Evolutionary conservation across 306 rosid species (phyloP).

Genomic region (Trifolium subterraneum): DNA sequence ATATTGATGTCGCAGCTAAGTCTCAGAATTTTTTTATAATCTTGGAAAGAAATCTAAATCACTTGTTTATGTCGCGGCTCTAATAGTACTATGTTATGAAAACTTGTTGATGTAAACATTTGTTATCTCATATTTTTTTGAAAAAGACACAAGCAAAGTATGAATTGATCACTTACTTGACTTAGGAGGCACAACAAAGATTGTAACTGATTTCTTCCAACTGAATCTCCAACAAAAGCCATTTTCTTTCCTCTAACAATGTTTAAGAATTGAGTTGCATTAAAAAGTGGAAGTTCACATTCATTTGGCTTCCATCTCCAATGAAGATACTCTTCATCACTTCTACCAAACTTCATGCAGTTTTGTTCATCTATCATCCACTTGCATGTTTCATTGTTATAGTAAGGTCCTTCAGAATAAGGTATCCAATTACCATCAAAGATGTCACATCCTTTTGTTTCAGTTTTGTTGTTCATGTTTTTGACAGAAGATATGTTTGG

Average conservation of each 20-base stretch:
- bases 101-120: background rate
- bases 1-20: background rate
- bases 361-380: conserved; percentile 72
- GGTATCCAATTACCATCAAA: conserved; percentile 82
- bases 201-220: conserved; percentile 81
- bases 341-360: conserved; percentile 83
- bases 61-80: background rate
- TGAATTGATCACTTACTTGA: conserved; percentile 42
- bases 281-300: conserved; percentile 74
- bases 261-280: conserved; percentile 73
- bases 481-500: conserved; percentile 31
- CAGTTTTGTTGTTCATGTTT: conserved; percentile 21
- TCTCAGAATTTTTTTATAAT: background rate
- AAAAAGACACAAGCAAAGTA: background rate
- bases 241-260: conserved; percentile 72
- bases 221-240: conserved; percentile 91
- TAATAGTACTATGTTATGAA: conserved; percentile 2
- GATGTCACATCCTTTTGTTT: conserved; percentile 53
- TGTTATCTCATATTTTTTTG: background rate
- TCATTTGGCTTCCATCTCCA: conserved; percentile 96
- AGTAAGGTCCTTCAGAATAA: conserved; percentile 55
- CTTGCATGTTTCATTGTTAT: conserved; percentile 66
- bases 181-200: conserved; percentile 80
- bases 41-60: background rate
- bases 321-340: conserved; percentile 63